Evolutionary conservation across 2,329 filamentous ascomycete genomes (phyloP).

Genomic region (Lasiodiplodia sp.): DNA sequence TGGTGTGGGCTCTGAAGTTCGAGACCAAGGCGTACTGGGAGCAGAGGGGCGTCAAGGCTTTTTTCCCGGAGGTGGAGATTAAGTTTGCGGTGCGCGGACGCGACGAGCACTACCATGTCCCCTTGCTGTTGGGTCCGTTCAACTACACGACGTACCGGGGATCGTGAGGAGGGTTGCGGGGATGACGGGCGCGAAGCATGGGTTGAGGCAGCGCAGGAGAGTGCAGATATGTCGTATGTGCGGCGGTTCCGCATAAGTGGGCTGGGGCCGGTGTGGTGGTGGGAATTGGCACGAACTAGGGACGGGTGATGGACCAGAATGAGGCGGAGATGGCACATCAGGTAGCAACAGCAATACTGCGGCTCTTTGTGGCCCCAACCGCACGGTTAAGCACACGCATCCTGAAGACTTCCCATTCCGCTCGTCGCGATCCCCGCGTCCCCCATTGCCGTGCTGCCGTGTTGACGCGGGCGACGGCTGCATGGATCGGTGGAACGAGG

Average conservation of each 20-base stretch:
- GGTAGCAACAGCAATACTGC: conserved; percentile 7
- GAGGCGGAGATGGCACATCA: not conserved
- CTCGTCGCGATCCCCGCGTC: not conserved
- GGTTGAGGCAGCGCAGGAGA: not conserved
- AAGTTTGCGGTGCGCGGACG: conserved; percentile 58
- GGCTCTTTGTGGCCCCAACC: not conserved
- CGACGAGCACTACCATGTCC: conserved; percentile 79
- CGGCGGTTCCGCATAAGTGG: conserved; percentile 6
- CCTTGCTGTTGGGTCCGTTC: conserved; percentile 77
- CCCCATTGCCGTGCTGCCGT: not conserved
- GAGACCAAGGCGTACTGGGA: conserved; percentile 77
- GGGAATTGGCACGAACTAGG: not conserved
- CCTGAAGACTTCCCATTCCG: not conserved
- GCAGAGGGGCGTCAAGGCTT: conserved; percentile 59
- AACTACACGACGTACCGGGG: conserved; percentile 85
- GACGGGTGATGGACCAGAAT: not conserved
- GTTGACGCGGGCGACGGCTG: not conserved
- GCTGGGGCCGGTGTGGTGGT: not conserved
- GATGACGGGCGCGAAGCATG: not conserved
- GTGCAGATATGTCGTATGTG: not conserved
- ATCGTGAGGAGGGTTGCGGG: conserved; percentile 57
- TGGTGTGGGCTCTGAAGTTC: conserved; percentile 74
- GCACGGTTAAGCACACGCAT: not conserved
- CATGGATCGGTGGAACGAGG: conserved; percentile 15
- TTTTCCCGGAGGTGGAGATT: conserved; percentile 65